Evolutionary conservation across 306 rosid species (phyloP).

Genomic region (Gastrolobium villosum): DNA sequence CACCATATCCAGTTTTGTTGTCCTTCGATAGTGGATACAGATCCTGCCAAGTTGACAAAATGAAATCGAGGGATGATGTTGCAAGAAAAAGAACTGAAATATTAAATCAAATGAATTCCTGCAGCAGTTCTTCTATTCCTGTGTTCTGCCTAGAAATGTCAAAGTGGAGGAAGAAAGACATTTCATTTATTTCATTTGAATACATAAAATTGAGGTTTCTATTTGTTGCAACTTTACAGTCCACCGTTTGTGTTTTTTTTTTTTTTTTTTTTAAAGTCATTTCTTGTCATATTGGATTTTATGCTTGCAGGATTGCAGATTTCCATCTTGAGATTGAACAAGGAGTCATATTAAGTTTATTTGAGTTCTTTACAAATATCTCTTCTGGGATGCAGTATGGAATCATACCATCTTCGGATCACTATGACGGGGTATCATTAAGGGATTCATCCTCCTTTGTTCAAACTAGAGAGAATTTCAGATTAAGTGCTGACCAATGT

Average conservation of each 20-base stretch:
- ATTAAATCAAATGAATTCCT: constrained; percentile 53
- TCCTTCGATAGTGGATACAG: constrained; percentile 73
- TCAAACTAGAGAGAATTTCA: constrained; percentile 51
- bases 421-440: constrained; percentile 47
- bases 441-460: constrained; percentile 55
- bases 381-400: constrained; percentile 66
- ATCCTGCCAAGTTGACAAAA: constrained; percentile 53
- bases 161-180: constrained; percentile 95
- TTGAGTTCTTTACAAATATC: constrained; percentile 73
- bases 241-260: neutral
- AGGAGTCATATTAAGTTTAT: constrained; percentile 87
- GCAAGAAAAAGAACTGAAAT: constrained; percentile 58
- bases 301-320: constrained; percentile 86
- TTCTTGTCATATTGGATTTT: constrained; percentile 46
- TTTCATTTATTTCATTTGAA: constrained; percentile 86
- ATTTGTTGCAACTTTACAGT: constrained; percentile 40
- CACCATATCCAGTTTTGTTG: constrained; percentile 93
- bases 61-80: constrained; percentile 58
- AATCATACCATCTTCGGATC: constrained; percentile 63
- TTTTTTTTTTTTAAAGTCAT: constrained; percentile 4
- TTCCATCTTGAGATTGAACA: constrained; percentile 92
- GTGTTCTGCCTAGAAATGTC: constrained; percentile 76
- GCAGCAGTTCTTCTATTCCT: constrained; percentile 65
- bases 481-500: constrained; percentile 53
- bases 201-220: constrained; percentile 82